phyloP scores from a whole-genome alignment of 2,329 filamentous ascomycete genomes.

The Lasiodiplodia citricola region DNA sequence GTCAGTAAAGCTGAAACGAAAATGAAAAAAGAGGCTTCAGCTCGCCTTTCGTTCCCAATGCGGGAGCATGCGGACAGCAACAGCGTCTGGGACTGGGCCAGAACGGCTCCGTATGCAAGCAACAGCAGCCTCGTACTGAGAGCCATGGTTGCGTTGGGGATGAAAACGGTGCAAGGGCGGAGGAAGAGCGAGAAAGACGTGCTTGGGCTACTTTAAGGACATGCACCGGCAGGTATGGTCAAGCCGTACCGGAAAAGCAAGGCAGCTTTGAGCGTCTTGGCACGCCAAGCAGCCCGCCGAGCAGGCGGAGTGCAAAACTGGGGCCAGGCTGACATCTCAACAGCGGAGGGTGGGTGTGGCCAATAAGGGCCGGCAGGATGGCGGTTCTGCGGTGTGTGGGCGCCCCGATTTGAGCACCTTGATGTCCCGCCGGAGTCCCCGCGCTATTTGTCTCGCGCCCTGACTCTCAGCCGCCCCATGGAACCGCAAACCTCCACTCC shows the following conservation, averaged over 20 bases:
- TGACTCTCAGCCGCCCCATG: too few relatives aligned
- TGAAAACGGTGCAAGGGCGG: background rate
- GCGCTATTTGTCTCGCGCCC: background rate
- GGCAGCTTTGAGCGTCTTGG: background rate
- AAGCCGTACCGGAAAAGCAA: background rate
- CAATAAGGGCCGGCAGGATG: background rate
- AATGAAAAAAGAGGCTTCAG: too few relatives aligned
- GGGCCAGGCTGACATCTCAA: background rate
- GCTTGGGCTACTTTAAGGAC: background rate
- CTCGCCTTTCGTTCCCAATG: background rate
- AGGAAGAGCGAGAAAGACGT: background rate
- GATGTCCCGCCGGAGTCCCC: conserved; percentile 11
- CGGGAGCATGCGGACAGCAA: conserved; percentile 1
- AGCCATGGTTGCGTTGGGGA: background rate
- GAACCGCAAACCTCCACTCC: background rate
- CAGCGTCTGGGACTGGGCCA: background rate
- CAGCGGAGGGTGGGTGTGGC: background rate
- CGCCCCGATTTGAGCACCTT: conserved; percentile 5
- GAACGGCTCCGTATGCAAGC: background rate
- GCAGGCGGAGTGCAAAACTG: conserved; percentile 11
- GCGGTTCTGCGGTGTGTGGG: background rate
- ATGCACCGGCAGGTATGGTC: background rate
- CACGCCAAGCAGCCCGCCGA: conserved; percentile 10
- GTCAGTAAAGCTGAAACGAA: background rate
- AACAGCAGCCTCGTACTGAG: background rate